A percentile compares a stretch with the other conserved stretches of the same genome.
Conservation (phyloP, 495 filamentous ascomycete genomes). For the Aspergillus kassunensis region DNA sequence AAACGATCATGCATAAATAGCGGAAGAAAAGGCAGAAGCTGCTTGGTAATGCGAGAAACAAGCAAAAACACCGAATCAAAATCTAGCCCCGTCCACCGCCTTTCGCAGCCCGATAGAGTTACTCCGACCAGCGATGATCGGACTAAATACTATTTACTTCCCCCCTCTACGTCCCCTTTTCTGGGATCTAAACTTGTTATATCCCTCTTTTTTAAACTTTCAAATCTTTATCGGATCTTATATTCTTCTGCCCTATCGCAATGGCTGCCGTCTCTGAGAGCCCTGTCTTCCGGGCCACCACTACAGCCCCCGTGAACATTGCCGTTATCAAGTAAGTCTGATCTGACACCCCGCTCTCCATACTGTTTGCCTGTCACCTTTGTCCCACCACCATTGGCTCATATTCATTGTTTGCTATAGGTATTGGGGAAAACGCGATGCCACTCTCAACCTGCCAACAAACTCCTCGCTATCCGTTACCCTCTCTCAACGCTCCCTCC, state of each 20-base stretch:
- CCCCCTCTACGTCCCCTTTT: neutral
- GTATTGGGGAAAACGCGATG: conserved; percentile 97
- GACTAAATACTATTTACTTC: conserved; percentile 1
- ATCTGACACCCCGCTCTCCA: conserved; percentile 18
- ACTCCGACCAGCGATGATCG: neutral
- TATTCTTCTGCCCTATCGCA: conserved; percentile 7
- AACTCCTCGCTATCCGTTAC: conserved; percentile 97
- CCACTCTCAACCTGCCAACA: conserved; percentile 89
- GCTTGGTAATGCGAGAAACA: conserved; percentile 13
- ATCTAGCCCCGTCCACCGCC: conserved; percentile 16
- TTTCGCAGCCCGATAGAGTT: conserved; percentile 7
- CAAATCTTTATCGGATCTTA: neutral
- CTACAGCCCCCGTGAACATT: conserved; percentile 97
- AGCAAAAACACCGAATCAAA: conserved; percentile 2
- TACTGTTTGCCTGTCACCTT: conserved; percentile 1
- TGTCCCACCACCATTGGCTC: conserved; percentile 18
- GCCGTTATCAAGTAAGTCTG: conserved; percentile 87
- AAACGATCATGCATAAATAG: neutral
- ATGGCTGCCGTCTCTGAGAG: conserved; percentile 45
- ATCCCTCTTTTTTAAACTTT: neutral
- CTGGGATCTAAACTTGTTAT: neutral
- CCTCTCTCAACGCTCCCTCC: conserved; percentile 87
- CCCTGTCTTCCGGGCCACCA: conserved; percentile 80
- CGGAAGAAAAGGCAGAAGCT: neutral
- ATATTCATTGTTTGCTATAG: conserved; percentile 44